A percentile compares a stretch with the other conserved stretches of the same genome.
Evolutionary conservation across 2,329 filamentous ascomycete genomes (phyloP).

Genomic region (Amphichorda felina): DNA sequence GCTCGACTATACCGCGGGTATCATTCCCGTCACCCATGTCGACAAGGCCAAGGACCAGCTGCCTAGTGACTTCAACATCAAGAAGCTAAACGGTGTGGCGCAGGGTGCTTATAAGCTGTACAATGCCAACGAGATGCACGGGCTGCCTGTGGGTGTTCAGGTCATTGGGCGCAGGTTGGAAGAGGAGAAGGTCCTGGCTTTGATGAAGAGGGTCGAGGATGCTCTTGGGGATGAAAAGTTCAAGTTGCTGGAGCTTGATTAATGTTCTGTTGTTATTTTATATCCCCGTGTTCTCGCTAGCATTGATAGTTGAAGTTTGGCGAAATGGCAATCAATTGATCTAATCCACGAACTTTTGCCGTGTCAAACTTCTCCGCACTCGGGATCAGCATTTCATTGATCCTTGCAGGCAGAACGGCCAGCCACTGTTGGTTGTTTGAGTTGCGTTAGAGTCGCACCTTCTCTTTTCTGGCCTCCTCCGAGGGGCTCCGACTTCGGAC

Average conservation of each 20-base stretch:
- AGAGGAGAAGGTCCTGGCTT: constrained; percentile 76
- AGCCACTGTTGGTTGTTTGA: too few species aligned
- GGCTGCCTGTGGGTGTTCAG: constrained; percentile 77
- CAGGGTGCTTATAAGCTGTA: constrained; percentile 79
- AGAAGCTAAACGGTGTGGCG: constrained; percentile 66
- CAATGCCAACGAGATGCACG: constrained; percentile 71
- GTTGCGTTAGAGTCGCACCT: not conserved
- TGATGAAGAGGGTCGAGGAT: constrained; percentile 70
- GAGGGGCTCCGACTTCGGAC: constrained; percentile 1
- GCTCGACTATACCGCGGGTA: constrained; percentile 77
- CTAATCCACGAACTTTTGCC: too few species aligned
- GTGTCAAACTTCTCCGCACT: too few species aligned
- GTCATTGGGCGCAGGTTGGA: constrained; percentile 68
- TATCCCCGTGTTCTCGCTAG: too few species aligned
- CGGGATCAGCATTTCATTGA: too few species aligned
- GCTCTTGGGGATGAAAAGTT: constrained; percentile 51
- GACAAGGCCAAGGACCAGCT: constrained; percentile 57
- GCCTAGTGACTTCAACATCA: constrained; percentile 45
- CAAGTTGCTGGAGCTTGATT: constrained; percentile 35
- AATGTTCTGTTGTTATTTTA: constrained; percentile 5
- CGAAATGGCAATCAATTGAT: too few species aligned
- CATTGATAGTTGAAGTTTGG: too few species aligned
- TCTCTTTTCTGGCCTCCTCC: not conserved
- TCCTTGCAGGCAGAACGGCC: too few species aligned
- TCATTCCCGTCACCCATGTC: constrained; percentile 78